Percentiles rank a stretch among this genome's conserved stretches.
Conservation (phyloP, 768 basidiomycete genomes). For the Cantharellus anzutake region DNA sequence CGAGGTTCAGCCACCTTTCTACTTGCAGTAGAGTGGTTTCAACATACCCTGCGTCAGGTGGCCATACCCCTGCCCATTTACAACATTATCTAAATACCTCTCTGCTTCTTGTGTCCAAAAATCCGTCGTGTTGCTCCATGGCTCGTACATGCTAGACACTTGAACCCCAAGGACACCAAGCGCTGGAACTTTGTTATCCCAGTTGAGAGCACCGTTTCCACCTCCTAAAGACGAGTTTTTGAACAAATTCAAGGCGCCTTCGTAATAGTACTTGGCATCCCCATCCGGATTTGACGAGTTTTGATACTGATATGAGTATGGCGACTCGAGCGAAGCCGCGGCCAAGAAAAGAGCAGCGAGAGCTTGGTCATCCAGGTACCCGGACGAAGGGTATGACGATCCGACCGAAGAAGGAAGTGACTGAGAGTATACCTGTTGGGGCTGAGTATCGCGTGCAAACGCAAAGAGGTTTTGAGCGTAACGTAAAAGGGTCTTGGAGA, state of each 20-base stretch:
- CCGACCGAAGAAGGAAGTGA: slow-evolving; percentile 41
- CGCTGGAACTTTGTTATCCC: slow-evolving; percentile 73
- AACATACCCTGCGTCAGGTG: slow-evolving; percentile 39
- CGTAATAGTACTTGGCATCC: neutral
- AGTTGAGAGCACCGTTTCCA: slow-evolving; percentile 36
- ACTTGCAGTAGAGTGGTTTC: slow-evolving; percentile 8
- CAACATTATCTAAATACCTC: slow-evolving; percentile 51
- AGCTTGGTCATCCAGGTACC: slow-evolving; percentile 52
- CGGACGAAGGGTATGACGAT: slow-evolving; percentile 47
- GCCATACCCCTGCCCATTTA: slow-evolving; percentile 35
- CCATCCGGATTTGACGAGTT: slow-evolving; percentile 21
- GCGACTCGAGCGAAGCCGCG: neutral
- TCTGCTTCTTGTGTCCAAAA: slow-evolving; percentile 54
- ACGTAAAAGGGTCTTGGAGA: slow-evolving; percentile 43
- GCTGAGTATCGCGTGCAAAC: slow-evolving; percentile 47
- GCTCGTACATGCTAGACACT: slow-evolving; percentile 22
- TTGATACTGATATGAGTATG: slow-evolving; percentile 31
- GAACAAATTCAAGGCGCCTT: neutral
- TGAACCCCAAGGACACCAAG: slow-evolving; percentile 60
- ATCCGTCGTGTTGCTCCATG: slow-evolving; percentile 23
- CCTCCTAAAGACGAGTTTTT: neutral
- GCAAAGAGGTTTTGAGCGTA: slow-evolving; percentile 62
- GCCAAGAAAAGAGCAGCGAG: slow-evolving; percentile 63
- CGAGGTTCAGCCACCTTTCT: neutral
- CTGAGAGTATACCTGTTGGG: slow-evolving; percentile 42